Conservation (phyloP, 345 rosid species). For the Eucalyptus coolabah region DNA sequence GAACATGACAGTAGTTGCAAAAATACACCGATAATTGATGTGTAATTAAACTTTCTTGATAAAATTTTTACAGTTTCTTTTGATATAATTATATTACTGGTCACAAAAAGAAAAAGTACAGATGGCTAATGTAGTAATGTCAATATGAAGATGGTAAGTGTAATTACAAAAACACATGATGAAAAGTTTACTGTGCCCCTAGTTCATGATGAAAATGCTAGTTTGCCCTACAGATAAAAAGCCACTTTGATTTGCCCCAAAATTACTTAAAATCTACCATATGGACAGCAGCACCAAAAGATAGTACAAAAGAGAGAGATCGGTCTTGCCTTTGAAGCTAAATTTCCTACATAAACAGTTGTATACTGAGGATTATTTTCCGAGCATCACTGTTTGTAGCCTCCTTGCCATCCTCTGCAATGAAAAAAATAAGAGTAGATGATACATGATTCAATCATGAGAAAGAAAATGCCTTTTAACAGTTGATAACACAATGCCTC, state of each 20-base stretch:
- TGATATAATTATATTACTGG: background rate
- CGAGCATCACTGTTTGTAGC: too few species aligned
- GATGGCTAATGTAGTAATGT: background rate
- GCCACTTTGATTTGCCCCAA: background rate
- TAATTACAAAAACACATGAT: background rate
- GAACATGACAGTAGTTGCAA: background rate
- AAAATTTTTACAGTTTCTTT: background rate
- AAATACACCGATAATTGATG: background rate
- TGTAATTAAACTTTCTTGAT: background rate
- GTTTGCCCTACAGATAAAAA: background rate
- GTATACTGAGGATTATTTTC: too few species aligned
- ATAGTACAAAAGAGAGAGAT: background rate
- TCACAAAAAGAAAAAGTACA: background rate
- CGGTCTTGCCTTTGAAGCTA: slow-evolving; percentile 44
- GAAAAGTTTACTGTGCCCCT: background rate
- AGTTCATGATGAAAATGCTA: background rate
- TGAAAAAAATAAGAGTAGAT: too few species aligned
- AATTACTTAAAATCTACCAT: background rate
- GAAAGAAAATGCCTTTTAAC: background rate
- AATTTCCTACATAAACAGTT: too few species aligned
- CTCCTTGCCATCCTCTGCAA: too few species aligned
- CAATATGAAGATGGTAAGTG: background rate
- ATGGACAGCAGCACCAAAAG: background rate
- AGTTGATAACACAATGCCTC: background rate
- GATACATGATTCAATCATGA: background rate